A percentile compares a stretch with the other conserved stretches of the same genome.
Evolutionary conservation across 345 rosid genomes (phyloP).

Genomic region (Erodium maritimum): DNA sequence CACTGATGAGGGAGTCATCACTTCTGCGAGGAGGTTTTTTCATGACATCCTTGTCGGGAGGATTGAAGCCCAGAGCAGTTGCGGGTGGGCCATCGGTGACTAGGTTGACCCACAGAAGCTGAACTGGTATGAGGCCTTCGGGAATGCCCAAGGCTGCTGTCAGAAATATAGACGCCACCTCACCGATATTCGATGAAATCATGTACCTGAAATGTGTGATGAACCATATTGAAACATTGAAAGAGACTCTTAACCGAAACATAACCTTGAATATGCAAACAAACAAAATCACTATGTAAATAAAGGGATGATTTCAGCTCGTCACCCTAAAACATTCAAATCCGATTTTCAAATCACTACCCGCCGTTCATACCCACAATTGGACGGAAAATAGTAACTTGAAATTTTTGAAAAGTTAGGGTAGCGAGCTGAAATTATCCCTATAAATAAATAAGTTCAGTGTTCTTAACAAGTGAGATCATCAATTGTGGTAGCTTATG

Average conservation of each 20-base stretch:
- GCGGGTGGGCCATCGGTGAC: constrained; percentile 84
- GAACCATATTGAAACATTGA: not conserved
- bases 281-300: too few relatives aligned
- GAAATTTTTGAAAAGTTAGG: too few relatives aligned
- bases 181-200: constrained; percentile 78
- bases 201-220: constrained; percentile 40
- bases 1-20: constrained; percentile 46
- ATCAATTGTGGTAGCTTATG: too few relatives aligned
- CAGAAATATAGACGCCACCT: constrained; percentile 63
- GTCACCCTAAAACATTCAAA: too few relatives aligned
- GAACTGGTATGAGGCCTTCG: constrained; percentile 67
- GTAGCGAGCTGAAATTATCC: too few relatives aligned
- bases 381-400: too few relatives aligned
- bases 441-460: too few relatives aligned
- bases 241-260: not conserved
- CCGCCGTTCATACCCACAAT: too few relatives aligned
- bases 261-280: too few relatives aligned
- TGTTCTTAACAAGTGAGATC: too few relatives aligned
- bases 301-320: too few relatives aligned
- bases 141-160: constrained; percentile 77
- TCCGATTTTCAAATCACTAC: too few relatives aligned
- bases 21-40: constrained; percentile 65
- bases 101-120: constrained; percentile 78
- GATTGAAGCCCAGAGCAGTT: constrained; percentile 72
- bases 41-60: constrained; percentile 63